Percentiles rank a stretch among this genome's conserved stretches.
These are phyloP conservation scores for Zygnema circumcarinatum DNA, from an alignment of 139 green algal species.

Conservation along the genomic window DNA sequence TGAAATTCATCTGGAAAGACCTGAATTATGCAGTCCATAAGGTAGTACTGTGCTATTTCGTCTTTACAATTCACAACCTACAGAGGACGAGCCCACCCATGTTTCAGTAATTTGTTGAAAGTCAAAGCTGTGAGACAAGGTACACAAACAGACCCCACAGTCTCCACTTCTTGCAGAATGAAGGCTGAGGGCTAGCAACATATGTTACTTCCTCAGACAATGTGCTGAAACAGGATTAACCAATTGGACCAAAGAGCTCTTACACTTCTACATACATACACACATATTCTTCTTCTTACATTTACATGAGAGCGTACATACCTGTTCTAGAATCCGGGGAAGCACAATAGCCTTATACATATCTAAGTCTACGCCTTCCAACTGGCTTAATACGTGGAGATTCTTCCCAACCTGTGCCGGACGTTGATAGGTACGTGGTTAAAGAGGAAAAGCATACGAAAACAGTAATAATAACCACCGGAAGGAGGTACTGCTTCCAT, in stretches of 20 bases:
- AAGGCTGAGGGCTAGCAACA: no score
- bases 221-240: no score
- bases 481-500: no score
- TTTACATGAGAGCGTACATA: no score
- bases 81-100: not conserved
- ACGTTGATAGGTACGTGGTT: not conserved
- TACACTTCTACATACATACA: no score
- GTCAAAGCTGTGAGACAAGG: no score
- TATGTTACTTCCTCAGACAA: no score
- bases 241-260: no score
- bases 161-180: no score
- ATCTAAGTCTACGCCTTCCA: slow-evolving; percentile 90
- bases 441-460: not conserved
- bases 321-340: slow-evolving; percentile 67
- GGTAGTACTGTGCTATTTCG: slow-evolving; percentile 96
- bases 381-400: slow-evolving; percentile 90
- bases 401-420: slow-evolving; percentile 84
- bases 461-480: no score
- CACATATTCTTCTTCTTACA: no score
- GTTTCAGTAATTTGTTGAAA: slow-evolving; percentile 32
- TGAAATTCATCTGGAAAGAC: slow-evolving; percentile 96
- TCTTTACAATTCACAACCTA: slow-evolving; percentile 95
- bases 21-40: slow-evolving; percentile 93
- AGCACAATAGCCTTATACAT: slow-evolving; percentile 81
- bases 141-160: no score